These are phyloP conservation scores for Ormosia emarginata DNA, from an alignment of 306 rosid genomes.

Conservation along the genomic window DNA sequence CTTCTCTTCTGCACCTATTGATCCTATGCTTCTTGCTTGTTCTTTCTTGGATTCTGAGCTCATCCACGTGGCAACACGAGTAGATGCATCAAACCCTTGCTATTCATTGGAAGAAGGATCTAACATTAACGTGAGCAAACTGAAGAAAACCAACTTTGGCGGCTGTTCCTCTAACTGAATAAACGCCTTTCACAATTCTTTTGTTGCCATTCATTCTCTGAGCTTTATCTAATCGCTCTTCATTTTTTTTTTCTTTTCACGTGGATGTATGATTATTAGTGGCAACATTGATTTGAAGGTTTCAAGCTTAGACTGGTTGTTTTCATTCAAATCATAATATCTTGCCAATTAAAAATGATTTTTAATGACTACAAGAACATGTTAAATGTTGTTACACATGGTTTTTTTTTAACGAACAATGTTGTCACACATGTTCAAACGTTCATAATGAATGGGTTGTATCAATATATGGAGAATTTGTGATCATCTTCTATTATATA, in stretches of 20 bases:
- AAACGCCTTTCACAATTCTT: constrained; percentile 32
- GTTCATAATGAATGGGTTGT: too few species aligned
- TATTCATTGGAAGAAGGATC: constrained; percentile 19
- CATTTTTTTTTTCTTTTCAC: background rate
- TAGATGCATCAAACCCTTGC: constrained; percentile 3
- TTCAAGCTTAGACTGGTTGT: background rate
- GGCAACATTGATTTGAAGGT: background rate
- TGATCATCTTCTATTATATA: too few species aligned
- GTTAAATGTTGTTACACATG: background rate
- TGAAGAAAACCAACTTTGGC: constrained; percentile 45
- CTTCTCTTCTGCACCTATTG: constrained; percentile 15
- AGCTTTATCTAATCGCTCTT: background rate
- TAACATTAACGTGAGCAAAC: constrained; percentile 28
- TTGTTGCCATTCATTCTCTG: background rate
- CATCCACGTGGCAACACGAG: constrained; percentile 43
- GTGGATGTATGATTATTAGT: background rate
- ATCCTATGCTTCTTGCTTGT: constrained; percentile 83
- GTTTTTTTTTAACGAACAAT: too few species aligned
- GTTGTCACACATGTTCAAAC: too few species aligned
- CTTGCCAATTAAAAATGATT: background rate
- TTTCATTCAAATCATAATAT: background rate
- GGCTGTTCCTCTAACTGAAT: constrained; percentile 39
- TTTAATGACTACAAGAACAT: background rate
- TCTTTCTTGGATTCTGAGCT: constrained; percentile 55
- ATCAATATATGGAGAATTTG: too few species aligned